phyloP scores from a whole-genome alignment of 306 rosid genomes.

The Dryas alaskensis region DNA sequence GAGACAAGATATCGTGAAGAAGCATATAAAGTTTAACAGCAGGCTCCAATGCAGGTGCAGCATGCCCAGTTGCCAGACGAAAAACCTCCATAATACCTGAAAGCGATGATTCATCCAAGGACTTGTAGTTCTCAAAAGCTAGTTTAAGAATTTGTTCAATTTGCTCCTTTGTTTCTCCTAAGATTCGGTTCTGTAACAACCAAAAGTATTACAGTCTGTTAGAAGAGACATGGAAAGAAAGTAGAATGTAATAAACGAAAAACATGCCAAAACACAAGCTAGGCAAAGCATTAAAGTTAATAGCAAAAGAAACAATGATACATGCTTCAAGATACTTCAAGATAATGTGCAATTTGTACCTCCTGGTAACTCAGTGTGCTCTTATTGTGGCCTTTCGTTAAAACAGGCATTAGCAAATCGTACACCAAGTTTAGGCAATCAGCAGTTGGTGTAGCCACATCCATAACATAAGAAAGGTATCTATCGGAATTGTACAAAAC shows the following conservation, averaged over 20 bases:
- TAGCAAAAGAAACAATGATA: constrained; percentile 1
- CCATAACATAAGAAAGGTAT: constrained; percentile 91
- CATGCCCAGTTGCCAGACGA: constrained; percentile 63
- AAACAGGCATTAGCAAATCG: constrained; percentile 67
- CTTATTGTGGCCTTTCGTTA: constrained; percentile 75
- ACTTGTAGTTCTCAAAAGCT: constrained; percentile 86
- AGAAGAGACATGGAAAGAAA: constrained; percentile 24
- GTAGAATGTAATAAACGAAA: constrained; percentile 14
- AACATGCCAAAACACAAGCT: constrained; percentile 13
- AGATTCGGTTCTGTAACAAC: constrained; percentile 70
- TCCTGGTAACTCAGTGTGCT: constrained; percentile 94
- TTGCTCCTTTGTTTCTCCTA: constrained; percentile 94
- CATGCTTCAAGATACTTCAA: constrained; percentile 3
- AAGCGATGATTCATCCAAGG: constrained; percentile 76
- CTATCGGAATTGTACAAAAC: constrained; percentile 36
- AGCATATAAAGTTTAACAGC: constrained; percentile 87
- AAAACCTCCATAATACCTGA: constrained; percentile 79
- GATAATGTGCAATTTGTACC: constrained; percentile 44
- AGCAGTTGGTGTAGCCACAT: constrained; percentile 97
- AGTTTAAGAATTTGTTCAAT: constrained; percentile 75
- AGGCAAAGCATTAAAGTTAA: constrained; percentile 7
- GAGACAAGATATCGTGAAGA: constrained; percentile 91
- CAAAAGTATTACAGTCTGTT: constrained; percentile 25
- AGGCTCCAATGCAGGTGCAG: constrained; percentile 89
- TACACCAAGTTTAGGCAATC: constrained; percentile 87